A percentile compares a stretch with the other conserved stretches of the same genome.
Evolutionary conservation across 1,284 basidiomycete species (phyloP).

Genomic region (Pseudozyma sp.): DNA sequence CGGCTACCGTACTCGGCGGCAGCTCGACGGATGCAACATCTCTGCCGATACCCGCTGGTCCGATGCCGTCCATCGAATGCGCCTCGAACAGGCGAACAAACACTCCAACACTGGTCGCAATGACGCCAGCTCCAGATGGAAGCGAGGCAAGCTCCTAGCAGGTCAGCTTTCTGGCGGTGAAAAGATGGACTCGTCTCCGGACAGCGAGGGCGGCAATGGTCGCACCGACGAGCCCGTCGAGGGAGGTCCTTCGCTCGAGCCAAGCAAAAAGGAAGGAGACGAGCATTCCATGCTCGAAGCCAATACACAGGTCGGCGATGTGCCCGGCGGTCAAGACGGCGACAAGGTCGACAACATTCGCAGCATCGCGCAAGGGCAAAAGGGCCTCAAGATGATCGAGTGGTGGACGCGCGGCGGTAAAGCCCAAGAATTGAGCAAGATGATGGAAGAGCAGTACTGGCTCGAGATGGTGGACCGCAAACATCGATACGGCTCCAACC

Average conservation of each 20-base stretch:
- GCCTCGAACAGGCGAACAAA: constrained; percentile 52
- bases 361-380: constrained; percentile 50
- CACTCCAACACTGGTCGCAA: constrained; percentile 43
- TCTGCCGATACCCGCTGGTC: constrained; percentile 57
- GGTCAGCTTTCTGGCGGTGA: constrained; percentile 50
- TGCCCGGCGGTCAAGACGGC: constrained; percentile 54
- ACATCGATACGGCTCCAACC: constrained; percentile 62
- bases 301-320: constrained; percentile 53
- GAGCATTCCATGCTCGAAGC: constrained; percentile 26
- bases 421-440: constrained; percentile 59
- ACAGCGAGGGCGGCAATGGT: constrained; percentile 18
- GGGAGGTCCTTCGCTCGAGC: constrained; percentile 45
- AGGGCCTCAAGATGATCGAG: constrained; percentile 53
- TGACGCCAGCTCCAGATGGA: constrained; percentile 52
- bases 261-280: constrained; percentile 10
- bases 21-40: constrained; percentile 54
- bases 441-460: constrained; percentile 62
- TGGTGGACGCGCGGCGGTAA: constrained; percentile 57
- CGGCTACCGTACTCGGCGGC: constrained; percentile 51
- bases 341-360: constrained; percentile 62
- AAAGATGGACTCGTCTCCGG: constrained; percentile 27
- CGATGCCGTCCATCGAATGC: constrained; percentile 50
- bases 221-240: constrained; percentile 33
- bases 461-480: constrained; percentile 61
- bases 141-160: constrained; percentile 54